Conservation (phyloP, 176 grass and related monocot genomes). For the Hordeum marinum region DNA sequence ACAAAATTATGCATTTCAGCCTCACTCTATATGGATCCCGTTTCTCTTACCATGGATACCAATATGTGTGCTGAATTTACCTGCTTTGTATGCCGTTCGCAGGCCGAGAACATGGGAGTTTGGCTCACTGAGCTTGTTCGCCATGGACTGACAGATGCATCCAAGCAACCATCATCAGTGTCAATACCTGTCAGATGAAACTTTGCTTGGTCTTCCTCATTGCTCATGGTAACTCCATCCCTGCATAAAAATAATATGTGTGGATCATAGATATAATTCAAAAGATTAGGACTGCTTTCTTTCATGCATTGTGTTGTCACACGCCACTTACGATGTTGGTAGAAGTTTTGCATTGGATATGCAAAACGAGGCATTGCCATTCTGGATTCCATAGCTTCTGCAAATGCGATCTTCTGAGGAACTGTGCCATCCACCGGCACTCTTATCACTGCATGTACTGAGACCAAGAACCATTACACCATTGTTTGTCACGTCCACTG, state of each 20-base stretch:
- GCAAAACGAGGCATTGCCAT: slow-evolving; percentile 43
- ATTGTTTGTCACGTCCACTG: slow-evolving; percentile 7
- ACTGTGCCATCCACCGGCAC: slow-evolving; percentile 49
- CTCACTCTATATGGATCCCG: neutral
- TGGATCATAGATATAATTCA: slow-evolving; percentile 1
- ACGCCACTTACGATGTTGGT: slow-evolving; percentile 34
- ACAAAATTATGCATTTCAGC: neutral
- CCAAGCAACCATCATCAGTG: slow-evolving; percentile 43
- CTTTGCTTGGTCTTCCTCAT: slow-evolving; percentile 25
- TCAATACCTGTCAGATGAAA: slow-evolving; percentile 45
- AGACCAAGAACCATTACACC: slow-evolving; percentile 42
- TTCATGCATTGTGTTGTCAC: neutral
- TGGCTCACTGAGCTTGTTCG: slow-evolving; percentile 15
- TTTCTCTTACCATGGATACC: neutral
- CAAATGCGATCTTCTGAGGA: slow-evolving; percentile 55
- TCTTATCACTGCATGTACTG: slow-evolving; percentile 43
- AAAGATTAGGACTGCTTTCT: neutral
- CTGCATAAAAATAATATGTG: slow-evolving; percentile 20
- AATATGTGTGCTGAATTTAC: slow-evolving; percentile 19
- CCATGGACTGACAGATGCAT: slow-evolving; percentile 48
- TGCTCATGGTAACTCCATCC: slow-evolving; percentile 23
- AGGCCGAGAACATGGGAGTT: slow-evolving; percentile 40
- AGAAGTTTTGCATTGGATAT: slow-evolving; percentile 39
- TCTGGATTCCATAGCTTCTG: slow-evolving; percentile 22
- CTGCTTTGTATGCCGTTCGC: slow-evolving; percentile 64